Conservation (phyloP, 805 yeast species). For the Saturnispora hagleri region DNA sequence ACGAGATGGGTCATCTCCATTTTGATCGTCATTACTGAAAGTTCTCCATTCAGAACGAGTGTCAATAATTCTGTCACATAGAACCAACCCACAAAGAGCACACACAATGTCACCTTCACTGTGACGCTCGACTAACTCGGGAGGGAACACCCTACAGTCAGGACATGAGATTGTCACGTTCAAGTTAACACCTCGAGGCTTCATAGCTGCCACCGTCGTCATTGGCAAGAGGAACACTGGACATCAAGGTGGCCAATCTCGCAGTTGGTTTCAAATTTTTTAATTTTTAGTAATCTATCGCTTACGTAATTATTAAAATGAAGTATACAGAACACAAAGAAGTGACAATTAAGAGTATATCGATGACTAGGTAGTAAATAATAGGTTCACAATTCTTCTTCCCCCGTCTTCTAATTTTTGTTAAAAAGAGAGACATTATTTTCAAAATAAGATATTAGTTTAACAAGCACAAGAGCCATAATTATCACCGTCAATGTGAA, state of each 20-base stretch:
- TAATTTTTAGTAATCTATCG: neutral
- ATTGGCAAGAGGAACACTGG: neutral
- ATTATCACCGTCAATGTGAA: constrained; percentile 77
- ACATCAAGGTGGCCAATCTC: neutral
- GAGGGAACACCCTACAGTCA: constrained; percentile 92
- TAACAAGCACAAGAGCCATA: constrained; percentile 60
- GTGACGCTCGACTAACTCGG: constrained; percentile 88
- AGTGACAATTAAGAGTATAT: neutral
- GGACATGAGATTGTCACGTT: constrained; percentile 90
- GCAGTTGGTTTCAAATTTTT: neutral
- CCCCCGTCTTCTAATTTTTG: neutral
- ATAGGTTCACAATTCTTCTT: neutral
- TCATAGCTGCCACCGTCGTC: constrained; percentile 11
- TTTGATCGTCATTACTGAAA: constrained; percentile 93
- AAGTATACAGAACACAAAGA: neutral
- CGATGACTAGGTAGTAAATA: neutral
- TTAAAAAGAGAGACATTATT: neutral
- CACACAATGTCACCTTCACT: constrained; percentile 99
- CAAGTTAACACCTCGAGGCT: constrained; percentile 58
- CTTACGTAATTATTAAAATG: neutral
- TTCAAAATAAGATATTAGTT: neutral
- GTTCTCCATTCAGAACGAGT: constrained; percentile 99
- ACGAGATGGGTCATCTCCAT: constrained; percentile 98
- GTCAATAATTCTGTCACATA: constrained; percentile 87
- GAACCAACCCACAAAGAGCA: constrained; percentile 90